Evolutionary conservation across 495 filamentous ascomycete species (phyloP).

Genomic region (Tetracladium setigerum): DNA sequence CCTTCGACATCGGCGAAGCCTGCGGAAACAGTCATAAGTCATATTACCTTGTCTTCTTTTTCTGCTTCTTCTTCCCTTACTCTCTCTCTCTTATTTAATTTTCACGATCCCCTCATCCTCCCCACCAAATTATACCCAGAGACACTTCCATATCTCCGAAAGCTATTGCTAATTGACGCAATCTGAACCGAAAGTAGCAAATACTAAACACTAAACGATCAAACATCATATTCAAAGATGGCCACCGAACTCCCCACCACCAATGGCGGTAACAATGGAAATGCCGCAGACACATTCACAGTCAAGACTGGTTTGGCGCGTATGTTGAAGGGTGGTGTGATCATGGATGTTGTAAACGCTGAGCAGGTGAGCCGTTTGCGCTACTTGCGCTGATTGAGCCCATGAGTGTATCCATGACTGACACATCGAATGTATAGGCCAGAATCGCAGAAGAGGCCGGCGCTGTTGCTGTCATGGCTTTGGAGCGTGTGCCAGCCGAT

Average conservation of each 20-base stretch:
- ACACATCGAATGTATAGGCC: constrained; percentile 40
- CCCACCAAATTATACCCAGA: too few species aligned
- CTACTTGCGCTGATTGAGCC: background rate
- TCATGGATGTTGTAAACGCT: constrained; percentile 97
- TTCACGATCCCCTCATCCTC: too few species aligned
- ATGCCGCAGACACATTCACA: constrained; percentile 10
- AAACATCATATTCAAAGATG: constrained; percentile 16
- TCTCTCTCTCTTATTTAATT: too few species aligned
- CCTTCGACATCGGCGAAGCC: too few species aligned
- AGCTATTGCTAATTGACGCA: too few species aligned
- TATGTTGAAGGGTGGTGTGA: constrained; percentile 98
- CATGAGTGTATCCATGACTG: constrained; percentile 11
- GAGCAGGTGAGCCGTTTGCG: constrained; percentile 71
- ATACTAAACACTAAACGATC: too few species aligned
- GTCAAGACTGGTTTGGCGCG: constrained; percentile 86
- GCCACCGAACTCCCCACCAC: constrained; percentile 20
- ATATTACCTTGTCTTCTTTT: too few species aligned
- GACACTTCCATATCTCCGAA: too few species aligned
- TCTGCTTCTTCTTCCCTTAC: too few species aligned
- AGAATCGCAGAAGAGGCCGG: constrained; percentile 97
- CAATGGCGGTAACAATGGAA: constrained; percentile 1
- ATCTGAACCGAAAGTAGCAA: too few species aligned
- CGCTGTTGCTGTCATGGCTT: constrained; percentile 93
- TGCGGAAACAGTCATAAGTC: too few species aligned
- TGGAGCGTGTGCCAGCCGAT: constrained; percentile 96